A percentile compares a stretch with the other conserved stretches of the same genome.
Conservation (phyloP, 2,329 filamentous ascomycete species). For the Pestalotiopsis sp. region DNA sequence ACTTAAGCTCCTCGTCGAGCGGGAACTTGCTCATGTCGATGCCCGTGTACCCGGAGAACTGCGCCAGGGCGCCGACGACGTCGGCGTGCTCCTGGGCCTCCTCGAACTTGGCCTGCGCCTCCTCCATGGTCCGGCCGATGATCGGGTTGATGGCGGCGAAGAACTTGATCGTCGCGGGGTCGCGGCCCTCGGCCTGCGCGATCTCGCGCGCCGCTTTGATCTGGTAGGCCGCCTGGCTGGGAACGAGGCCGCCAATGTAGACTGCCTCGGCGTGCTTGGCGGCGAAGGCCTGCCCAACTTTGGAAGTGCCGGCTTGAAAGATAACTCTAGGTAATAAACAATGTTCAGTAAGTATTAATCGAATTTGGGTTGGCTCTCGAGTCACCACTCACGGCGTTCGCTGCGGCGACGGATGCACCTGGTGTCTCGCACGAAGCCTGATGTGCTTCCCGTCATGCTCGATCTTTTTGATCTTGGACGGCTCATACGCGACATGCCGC, state of each 20-base stretch:
- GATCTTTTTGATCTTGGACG: conserved; percentile 57
- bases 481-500: conserved; percentile 34
- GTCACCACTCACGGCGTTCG: conserved; percentile 50
- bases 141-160: conserved; percentile 11
- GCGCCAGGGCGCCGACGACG: conserved; percentile 5
- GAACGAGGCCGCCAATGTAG: conserved; percentile 3
- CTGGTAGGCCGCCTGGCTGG: conserved; percentile 7
- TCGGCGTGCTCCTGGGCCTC: conserved; percentile 11
- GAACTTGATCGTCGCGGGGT: conserved; percentile 6
- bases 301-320: conserved; percentile 66
- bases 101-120: neutral
- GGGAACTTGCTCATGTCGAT: conserved; percentile 8
- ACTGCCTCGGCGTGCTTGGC: conserved; percentile 68
- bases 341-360: too few relatives aligned
- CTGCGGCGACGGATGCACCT: conserved; percentile 65
- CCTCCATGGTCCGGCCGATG: neutral
- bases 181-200: neutral
- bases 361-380: neutral
- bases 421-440: conserved; percentile 60
- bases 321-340: conserved; percentile 45
- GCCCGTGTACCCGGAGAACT: conserved; percentile 8
- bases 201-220: conserved; percentile 8
- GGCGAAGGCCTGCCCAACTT: conserved; percentile 61
- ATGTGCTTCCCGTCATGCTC: conserved; percentile 65
- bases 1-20: conserved; percentile 5